Conservation (phyloP, 179 eudicot genomes). For the Gypsophila paniculata region DNA sequence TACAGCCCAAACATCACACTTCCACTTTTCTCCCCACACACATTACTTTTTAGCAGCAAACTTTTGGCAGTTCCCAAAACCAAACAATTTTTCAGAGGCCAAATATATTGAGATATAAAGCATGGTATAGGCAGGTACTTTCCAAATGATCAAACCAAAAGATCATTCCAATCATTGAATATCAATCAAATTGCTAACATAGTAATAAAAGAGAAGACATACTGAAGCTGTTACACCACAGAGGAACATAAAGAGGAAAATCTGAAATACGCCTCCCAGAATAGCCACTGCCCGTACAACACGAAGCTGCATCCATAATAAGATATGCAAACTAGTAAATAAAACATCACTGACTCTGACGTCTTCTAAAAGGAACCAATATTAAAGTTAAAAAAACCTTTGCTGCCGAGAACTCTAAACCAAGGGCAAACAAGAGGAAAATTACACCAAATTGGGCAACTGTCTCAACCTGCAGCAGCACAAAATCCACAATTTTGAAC, state of each 20-base stretch:
- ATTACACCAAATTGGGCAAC: conserved; percentile 99
- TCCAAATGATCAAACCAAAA: neutral
- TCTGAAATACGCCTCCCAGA: conserved; percentile 88
- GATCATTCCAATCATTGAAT: neutral
- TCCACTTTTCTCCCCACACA: neutral
- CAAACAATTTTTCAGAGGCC: neutral
- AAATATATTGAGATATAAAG: neutral
- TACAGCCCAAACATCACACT: neutral
- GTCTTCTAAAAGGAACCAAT: neutral
- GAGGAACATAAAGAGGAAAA: conserved; percentile 69
- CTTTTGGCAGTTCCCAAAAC: neutral
- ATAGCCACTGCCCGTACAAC: conserved; percentile 95
- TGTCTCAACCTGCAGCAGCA: conserved; percentile 75
- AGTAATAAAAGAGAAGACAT: conserved; percentile 17
- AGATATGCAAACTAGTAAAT: conserved; percentile 3
- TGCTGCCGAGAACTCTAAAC: conserved; percentile 85
- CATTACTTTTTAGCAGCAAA: neutral
- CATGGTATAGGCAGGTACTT: neutral
- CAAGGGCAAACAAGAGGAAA: conserved; percentile 93
- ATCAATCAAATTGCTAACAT: neutral
- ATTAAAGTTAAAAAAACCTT: conserved; percentile 38
- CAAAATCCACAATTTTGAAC: neutral
- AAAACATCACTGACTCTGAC: neutral
- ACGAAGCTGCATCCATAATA: conserved; percentile 55
- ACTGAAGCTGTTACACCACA: conserved; percentile 84